phyloP scores from a whole-genome alignment of 2,329 filamentous ascomycete genomes.

The Apiospora pterosperma region DNA sequence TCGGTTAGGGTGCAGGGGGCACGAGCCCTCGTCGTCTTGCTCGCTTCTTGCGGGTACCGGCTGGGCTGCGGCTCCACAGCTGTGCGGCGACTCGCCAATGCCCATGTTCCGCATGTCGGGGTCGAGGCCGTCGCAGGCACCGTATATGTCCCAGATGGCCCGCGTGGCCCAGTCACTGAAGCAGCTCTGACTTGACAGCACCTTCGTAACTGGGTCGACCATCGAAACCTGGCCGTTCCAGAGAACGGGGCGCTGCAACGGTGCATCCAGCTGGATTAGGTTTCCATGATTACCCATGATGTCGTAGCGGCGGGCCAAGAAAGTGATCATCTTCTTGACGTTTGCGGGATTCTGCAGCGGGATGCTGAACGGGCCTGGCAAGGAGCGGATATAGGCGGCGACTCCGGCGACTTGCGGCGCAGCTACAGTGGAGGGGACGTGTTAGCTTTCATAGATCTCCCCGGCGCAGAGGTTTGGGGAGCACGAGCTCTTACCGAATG shows the following conservation, averaged over 20 bases:
- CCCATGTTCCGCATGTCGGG: not conserved
- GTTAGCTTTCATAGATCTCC: not conserved
- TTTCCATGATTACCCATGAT: not conserved
- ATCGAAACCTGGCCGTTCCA: not conserved
- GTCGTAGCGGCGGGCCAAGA: not conserved
- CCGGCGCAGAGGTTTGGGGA: too few relatives aligned
- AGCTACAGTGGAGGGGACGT: not conserved
- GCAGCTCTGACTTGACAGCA: too few relatives aligned
- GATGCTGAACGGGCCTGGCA: not conserved
- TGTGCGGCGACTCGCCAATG: not conserved
- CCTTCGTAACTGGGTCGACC: too few relatives aligned
- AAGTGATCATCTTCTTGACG: not conserved
- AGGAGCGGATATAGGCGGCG: not conserved
- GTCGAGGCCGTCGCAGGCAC: not conserved
- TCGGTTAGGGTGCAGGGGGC: not conserved
- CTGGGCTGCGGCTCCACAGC: not conserved
- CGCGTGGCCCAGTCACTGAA: not conserved
- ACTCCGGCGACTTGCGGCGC: not conserved
- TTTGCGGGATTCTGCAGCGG: not conserved
- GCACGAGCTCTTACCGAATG: not conserved
- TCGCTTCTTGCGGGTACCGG: not conserved
- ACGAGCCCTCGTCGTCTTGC: not conserved
- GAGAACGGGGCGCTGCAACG: not conserved
- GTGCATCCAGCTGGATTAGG: not conserved
- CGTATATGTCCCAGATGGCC: not conserved